These are phyloP conservation scores for Trichoderma guizhouense DNA, from an alignment of 2,329 filamentous ascomycete species.

Conservation along the genomic window DNA sequence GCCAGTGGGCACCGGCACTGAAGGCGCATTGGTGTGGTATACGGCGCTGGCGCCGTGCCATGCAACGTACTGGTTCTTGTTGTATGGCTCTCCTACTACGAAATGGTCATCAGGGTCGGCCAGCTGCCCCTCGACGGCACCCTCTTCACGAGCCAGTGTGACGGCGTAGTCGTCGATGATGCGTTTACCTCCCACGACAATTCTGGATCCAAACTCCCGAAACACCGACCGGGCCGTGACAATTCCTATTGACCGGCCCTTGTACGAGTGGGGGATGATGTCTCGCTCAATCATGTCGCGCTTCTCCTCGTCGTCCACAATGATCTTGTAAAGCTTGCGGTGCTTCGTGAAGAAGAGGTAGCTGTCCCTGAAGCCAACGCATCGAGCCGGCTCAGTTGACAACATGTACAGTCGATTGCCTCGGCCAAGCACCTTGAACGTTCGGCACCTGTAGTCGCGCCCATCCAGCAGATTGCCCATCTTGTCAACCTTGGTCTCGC, in stretches of 20 bases:
- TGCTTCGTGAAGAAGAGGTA: slow-evolving; percentile 99
- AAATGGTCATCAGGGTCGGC: slow-evolving; percentile 86
- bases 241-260: slow-evolving; percentile 93
- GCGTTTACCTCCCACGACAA: slow-evolving; percentile 84
- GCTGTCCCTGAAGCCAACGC: slow-evolving; percentile 94
- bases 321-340: slow-evolving; percentile 93
- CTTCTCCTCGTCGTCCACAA: slow-evolving; percentile 96
- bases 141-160: slow-evolving; percentile 68
- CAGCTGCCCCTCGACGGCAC: slow-evolving; percentile 80
- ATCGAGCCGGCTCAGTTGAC: slow-evolving; percentile 94
- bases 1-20: slow-evolving; percentile 69
- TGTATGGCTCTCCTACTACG: slow-evolving; percentile 80
- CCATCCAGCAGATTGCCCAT: slow-evolving; percentile 76
- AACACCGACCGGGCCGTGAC: slow-evolving; percentile 96
- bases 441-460: slow-evolving; percentile 90
- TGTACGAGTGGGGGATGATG: slow-evolving; percentile 97
- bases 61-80: slow-evolving; percentile 97
- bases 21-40: slow-evolving; percentile 79
- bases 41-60: slow-evolving; percentile 97
- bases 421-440: slow-evolving; percentile 83
- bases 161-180: slow-evolving; percentile 89
- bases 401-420: slow-evolving; percentile 93
- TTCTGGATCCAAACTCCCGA: slow-evolving; percentile 90
- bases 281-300: slow-evolving; percentile 91
- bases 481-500: slow-evolving; percentile 92